phyloP scores from a whole-genome alignment of 2,329 filamentous ascomycete genomes.

The Pezicula carpinea region DNA sequence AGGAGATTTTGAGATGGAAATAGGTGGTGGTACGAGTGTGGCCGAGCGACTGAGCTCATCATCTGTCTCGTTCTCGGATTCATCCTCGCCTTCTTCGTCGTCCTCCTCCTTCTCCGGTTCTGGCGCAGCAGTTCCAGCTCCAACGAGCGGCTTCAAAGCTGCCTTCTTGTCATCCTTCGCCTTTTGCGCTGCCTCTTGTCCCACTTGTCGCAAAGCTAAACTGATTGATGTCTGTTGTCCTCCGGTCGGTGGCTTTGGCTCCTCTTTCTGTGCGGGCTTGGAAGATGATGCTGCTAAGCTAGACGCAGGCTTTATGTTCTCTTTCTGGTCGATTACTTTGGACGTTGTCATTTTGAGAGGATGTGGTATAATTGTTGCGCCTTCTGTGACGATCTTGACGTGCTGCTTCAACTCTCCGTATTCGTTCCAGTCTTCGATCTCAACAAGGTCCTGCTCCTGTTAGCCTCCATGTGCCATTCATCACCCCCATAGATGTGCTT shows the following conservation, averaged over 20 bases:
- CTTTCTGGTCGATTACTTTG: conserved; percentile 18
- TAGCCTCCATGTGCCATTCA: conserved; percentile 4
- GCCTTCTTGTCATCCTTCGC: conserved; percentile 54
- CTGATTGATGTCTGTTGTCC: conserved; percentile 25
- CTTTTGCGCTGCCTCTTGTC: conserved; percentile 61
- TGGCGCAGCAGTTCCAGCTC: conserved; percentile 16
- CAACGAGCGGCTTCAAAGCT: conserved; percentile 12
- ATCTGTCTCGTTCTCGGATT: neutral
- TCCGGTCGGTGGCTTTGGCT: conserved; percentile 10
- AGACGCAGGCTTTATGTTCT: conserved; percentile 27
- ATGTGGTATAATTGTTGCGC: conserved; percentile 10
- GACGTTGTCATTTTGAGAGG: conserved; percentile 20
- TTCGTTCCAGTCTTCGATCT: conserved; percentile 99
- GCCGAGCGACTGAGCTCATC: conserved; percentile 7
- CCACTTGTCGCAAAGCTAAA: conserved; percentile 49
- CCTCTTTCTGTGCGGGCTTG: conserved; percentile 12
- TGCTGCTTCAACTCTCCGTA: conserved; percentile 91
- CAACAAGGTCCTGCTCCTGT: conserved; percentile 69
- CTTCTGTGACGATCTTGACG: conserved; percentile 53
- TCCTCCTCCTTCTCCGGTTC: conserved; percentile 1
- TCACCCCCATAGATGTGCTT: neutral
- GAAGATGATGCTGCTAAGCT: conserved; percentile 17
- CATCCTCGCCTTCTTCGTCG: neutral
- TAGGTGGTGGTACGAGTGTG: conserved; percentile 7
- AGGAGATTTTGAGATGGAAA: conserved; percentile 3